A percentile compares a stretch with the other conserved stretches of the same genome.
phyloP scores from a whole-genome alignment of 2,329 filamentous ascomycete genomes.

The Teratosphaeria epicoccoides region DNA sequence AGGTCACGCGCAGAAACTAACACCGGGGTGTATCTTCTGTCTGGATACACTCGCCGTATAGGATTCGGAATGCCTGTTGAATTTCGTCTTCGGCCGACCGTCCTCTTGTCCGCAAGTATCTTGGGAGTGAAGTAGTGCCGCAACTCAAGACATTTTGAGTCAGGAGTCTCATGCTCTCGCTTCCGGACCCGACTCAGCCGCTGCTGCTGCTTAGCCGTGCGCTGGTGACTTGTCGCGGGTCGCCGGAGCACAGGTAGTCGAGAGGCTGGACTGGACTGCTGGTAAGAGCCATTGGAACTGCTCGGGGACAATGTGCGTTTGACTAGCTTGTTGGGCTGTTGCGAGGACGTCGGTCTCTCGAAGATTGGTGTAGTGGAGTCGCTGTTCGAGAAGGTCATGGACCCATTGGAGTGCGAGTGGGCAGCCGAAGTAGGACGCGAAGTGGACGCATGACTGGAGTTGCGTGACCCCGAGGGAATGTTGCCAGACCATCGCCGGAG shows the following conservation, averaged over 20 bases:
- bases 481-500: constrained; percentile 54
- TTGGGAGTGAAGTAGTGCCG: constrained; percentile 26
- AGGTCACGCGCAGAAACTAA: constrained; percentile 22
- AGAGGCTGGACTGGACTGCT: constrained; percentile 40
- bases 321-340: constrained; percentile 64
- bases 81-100: constrained; percentile 13
- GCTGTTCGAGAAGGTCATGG: constrained; percentile 35
- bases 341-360: constrained; percentile 19
- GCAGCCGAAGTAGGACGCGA: constrained; percentile 56
- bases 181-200: constrained; percentile 6
- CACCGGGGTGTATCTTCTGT: constrained; percentile 25
- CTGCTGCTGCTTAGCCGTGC: constrained; percentile 56
- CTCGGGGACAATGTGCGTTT: constrained; percentile 57
- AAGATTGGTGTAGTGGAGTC: constrained; percentile 56
- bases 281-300: constrained; percentile 34
- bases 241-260: constrained; percentile 57
- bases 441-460: constrained; percentile 42
- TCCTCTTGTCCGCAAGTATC: constrained; percentile 12
- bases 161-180: constrained; percentile 8
- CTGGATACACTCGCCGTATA: constrained; percentile 26
- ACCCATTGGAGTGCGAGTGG: constrained; percentile 52
- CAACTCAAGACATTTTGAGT: constrained; percentile 19
- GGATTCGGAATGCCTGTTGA: constrained; percentile 29
- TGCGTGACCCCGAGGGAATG: constrained; percentile 21
- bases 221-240: constrained; percentile 69